phyloP scores from a whole-genome alignment of 768 basidiomycete species.

The Termitomyces eurrhizus region DNA sequence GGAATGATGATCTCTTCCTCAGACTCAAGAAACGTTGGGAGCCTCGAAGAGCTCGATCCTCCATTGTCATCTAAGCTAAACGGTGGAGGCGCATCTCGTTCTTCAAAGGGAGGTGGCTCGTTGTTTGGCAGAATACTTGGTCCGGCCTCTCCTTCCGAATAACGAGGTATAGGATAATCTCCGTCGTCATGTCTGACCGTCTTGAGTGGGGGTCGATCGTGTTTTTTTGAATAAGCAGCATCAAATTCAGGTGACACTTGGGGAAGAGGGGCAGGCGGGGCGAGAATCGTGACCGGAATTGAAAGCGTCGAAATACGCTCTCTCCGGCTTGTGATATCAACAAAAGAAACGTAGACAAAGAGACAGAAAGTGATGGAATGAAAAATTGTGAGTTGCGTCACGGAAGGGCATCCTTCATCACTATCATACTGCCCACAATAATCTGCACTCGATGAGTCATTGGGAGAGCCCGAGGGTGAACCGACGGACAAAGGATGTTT shows the following conservation, averaged over 20 bases:
- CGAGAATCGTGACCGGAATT: conserved; percentile 69
- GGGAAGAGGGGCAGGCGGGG: conserved; percentile 75
- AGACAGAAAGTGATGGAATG: conserved; percentile 81
- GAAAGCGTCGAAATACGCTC: conserved; percentile 61
- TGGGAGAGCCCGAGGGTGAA: conserved; percentile 45
- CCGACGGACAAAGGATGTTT: conserved; percentile 54
- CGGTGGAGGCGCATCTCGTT: conserved; percentile 77
- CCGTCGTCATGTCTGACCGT: conserved; percentile 68
- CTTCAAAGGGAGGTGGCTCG: conserved; percentile 84
- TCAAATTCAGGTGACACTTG: conserved; percentile 72
- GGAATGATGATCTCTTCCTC: conserved; percentile 75
- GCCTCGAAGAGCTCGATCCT: conserved; percentile 52
- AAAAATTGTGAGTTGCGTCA: conserved; percentile 78
- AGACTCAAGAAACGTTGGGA: conserved; percentile 79
- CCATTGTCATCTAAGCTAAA: conserved; percentile 54
- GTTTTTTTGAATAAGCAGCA: conserved; percentile 82
- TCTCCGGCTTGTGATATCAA: conserved; percentile 62
- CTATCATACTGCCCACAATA: conserved; percentile 46
- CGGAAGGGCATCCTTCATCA: conserved; percentile 66
- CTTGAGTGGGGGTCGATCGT: conserved; percentile 71
- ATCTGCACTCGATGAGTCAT: conserved; percentile 38
- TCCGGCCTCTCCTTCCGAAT: conserved; percentile 70
- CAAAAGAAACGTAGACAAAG: conserved; percentile 71
- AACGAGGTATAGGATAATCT: conserved; percentile 58
- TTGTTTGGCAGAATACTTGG: conserved; percentile 62